Base-by-base conservation (phyloP, 495 filamentous ascomycete genomes). In the Aspergillus indologenus region DNA sequence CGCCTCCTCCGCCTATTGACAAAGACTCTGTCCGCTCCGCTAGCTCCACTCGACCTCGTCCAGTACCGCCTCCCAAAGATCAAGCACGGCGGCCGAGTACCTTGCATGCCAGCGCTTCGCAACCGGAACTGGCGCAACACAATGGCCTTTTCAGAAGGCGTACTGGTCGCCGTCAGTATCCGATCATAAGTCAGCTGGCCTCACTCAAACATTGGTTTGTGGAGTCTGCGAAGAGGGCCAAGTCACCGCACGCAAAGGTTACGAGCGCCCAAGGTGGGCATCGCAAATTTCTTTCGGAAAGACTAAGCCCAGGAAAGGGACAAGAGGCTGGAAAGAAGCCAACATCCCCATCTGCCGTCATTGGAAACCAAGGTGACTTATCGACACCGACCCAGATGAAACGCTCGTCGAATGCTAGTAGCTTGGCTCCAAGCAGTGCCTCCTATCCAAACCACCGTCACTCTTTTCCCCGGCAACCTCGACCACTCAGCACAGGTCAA, bases 181-280 rank as follows among this genome's bases (percentile, higher is more conserved):
- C 88, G 24, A 83, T 93, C 49, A 82, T 91, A 47, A 87, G 87
- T 63, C 90, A 92, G 65, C 72, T 93, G 5, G 88, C 91, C 1
- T 88, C 88, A 20, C 85, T 96, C 73, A 97, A 97, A 65, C 87
- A 90, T 63, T 93, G 90, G 90, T 85, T 93, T 63, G 81, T 90
- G 45, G 87, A 91, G 57, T 88, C 85, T 48, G 84, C 88, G 34
- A 92, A 90, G 70, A 77, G 88, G 49, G 84, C 87, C 47, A 85
- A 82, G 47, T 91, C 89, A 31, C 89, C 89, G 1, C 72, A 74
- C 60, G 59, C 68, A 9, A 77, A 75, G 56, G 62, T 65, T 22
- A 23, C 68, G 20, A 61, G 69, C 24, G 67, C 58, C n/a, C 48
- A 59, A 11, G 66, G 65, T 52, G 53, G 58, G 20, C 59, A 71